Conservation (phyloP, 345 rosid genomes). For the Populus nigra region DNA sequence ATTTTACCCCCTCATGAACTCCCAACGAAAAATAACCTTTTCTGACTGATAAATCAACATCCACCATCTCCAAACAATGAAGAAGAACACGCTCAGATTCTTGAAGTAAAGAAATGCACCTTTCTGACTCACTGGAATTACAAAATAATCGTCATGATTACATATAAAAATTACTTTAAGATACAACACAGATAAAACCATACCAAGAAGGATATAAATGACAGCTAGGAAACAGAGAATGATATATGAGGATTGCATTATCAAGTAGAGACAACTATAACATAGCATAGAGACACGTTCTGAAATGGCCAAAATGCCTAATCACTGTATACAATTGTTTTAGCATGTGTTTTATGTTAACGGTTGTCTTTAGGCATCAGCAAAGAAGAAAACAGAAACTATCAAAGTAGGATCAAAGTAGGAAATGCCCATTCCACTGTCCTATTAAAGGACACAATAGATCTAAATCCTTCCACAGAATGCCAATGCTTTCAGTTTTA, state of each 20-base stretch:
- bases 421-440: not conserved
- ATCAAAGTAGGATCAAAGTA: not conserved
- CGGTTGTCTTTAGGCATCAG: not conserved
- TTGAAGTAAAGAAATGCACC: slow-evolving; percentile 66
- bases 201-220: not conserved
- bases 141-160: not conserved
- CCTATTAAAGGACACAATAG: not conserved
- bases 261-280: not conserved
- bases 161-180: not conserved
- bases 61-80: slow-evolving; percentile 63
- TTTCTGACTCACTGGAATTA: slow-evolving; percentile 57
- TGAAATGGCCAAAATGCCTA: not conserved
- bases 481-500: no score
- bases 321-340: not conserved
- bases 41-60: slow-evolving; percentile 24
- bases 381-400: not conserved
- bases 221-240: not conserved
- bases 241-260: not conserved
- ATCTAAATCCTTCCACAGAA: not conserved
- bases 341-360: not conserved
- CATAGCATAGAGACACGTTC: not conserved
- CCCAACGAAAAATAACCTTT: slow-evolving; percentile 48
- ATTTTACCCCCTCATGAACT: slow-evolving; percentile 58
- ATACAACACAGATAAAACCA: slow-evolving; percentile 3
- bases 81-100: slow-evolving; percentile 66